phyloP scores from a whole-genome alignment of 441 rosid genomes.

The Populus trichocarpa region DNA sequence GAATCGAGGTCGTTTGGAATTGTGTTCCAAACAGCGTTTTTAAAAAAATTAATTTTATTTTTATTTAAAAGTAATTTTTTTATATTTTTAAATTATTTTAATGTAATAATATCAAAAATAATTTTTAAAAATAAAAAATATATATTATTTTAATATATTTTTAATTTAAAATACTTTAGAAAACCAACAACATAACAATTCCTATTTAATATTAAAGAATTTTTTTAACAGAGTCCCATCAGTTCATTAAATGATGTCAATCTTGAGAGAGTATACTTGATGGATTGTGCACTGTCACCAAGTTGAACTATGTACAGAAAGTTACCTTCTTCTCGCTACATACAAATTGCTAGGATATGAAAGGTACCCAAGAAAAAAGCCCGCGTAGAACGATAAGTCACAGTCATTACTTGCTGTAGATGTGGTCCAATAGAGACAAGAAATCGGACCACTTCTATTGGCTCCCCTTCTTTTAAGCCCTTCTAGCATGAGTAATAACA shows the following conservation, averaged over 20 bases:
- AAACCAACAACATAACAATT: too few species aligned
- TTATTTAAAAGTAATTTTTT: too few species aligned
- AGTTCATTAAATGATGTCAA: too few species aligned
- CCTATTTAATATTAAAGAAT: too few species aligned
- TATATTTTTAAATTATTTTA: too few species aligned
- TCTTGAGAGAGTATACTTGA: background rate
- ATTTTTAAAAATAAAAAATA: too few species aligned
- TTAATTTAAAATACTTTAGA: too few species aligned
- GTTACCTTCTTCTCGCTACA: background rate
- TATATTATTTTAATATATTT: too few species aligned
- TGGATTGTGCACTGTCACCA: background rate
- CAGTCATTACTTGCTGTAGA: conserved; percentile 16
- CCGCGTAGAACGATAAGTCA: conserved; percentile 3
- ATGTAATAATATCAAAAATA: too few species aligned
- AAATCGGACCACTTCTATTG: conserved; percentile 20
- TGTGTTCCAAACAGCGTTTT: accelerated
- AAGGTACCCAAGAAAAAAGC: background rate
- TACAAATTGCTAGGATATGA: background rate
- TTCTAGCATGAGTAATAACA: background rate
- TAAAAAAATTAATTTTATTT: too few species aligned
- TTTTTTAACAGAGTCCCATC: too few species aligned
- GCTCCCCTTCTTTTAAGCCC: background rate
- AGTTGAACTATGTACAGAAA: background rate
- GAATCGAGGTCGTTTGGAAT: too few species aligned
- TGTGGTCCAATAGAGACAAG: conserved; percentile 22